A percentile compares a stretch with the other conserved stretches of the same genome.
Conservation (phyloP, 2,329 filamentous ascomycete genomes). For the Ascochyta pisi region DNA sequence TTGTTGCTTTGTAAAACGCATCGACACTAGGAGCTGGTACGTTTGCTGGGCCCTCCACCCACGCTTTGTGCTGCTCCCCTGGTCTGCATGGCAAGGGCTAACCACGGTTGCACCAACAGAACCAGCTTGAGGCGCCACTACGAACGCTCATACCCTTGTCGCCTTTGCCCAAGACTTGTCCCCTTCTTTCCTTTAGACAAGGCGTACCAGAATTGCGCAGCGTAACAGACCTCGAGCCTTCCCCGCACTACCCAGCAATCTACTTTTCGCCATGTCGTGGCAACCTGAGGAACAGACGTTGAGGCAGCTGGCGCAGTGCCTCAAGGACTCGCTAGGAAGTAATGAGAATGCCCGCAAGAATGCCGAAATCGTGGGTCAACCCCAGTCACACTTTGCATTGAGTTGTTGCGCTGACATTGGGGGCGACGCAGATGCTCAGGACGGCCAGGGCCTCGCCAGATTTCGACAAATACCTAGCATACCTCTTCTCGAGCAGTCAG, state of each 20-base stretch:
- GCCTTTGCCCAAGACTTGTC: constrained; percentile 5
- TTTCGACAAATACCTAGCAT: constrained; percentile 96
- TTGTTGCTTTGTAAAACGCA: constrained; percentile 42
- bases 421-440: constrained; percentile 76
- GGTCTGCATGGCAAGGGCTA: constrained; percentile 35
- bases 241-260: constrained; percentile 24
- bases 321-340: constrained; percentile 90
- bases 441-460: constrained; percentile 89
- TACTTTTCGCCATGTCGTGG: constrained; percentile 75
- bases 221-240: constrained; percentile 14
- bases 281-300: constrained; percentile 87
- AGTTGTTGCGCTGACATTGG: constrained; percentile 33
- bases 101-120: constrained; percentile 41
- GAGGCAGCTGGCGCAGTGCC: constrained; percentile 84
- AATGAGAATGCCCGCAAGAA: constrained; percentile 84
- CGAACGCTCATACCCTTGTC: constrained; percentile 15
- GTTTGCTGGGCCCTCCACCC: constrained; percentile 33
- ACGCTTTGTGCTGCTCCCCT: constrained; percentile 30
- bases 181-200: not conserved
- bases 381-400: constrained; percentile 11
- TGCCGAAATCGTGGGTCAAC: constrained; percentile 77
- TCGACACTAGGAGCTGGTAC: constrained; percentile 41
- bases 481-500: constrained; percentile 78
- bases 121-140: constrained; percentile 37
- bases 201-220: not conserved